Evolutionary conservation across 495 filamentous ascomycete genomes (phyloP).

Genomic region (Pyrenula aspistea): DNA sequence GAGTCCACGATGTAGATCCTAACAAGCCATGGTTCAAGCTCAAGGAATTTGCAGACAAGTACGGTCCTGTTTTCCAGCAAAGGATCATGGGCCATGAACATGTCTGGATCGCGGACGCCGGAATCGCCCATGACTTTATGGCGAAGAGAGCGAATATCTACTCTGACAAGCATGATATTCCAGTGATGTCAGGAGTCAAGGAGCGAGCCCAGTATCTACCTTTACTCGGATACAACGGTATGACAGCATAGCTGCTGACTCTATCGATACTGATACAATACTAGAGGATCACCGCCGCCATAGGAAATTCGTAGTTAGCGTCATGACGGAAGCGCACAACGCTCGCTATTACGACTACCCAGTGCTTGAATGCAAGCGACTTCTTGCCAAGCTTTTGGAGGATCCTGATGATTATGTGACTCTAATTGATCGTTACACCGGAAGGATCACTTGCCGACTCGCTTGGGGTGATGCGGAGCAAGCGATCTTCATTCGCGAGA

Average conservation of each 20-base stretch:
- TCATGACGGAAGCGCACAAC: constrained; percentile 15
- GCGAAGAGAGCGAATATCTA: neutral
- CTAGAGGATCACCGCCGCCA: neutral
- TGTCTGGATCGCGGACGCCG: neutral
- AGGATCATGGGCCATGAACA: neutral
- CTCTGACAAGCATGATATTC: neutral
- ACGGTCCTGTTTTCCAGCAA: constrained; percentile 25
- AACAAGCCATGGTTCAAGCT: constrained; percentile 52
- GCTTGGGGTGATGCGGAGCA: neutral
- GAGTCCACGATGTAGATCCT: constrained; percentile 50
- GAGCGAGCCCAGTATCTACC: neutral
- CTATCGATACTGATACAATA: neutral
- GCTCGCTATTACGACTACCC: neutral
- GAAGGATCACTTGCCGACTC: neutral
- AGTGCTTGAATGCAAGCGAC: neutral
- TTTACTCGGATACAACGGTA: neutral
- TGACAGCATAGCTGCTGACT: no score
- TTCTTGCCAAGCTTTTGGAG: neutral
- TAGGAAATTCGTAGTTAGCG: constrained; percentile 17
- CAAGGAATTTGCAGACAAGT: constrained; percentile 49
- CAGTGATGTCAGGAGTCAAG: neutral
- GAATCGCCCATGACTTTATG: neutral
- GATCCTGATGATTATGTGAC: neutral
- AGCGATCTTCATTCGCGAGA: neutral
- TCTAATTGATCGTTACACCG: neutral